A percentile compares a stretch with the other conserved stretches of the same genome.
phyloP scores from a whole-genome alignment of 108 stramenopile genomes.

The Nitzschia inconspicua region DNA sequence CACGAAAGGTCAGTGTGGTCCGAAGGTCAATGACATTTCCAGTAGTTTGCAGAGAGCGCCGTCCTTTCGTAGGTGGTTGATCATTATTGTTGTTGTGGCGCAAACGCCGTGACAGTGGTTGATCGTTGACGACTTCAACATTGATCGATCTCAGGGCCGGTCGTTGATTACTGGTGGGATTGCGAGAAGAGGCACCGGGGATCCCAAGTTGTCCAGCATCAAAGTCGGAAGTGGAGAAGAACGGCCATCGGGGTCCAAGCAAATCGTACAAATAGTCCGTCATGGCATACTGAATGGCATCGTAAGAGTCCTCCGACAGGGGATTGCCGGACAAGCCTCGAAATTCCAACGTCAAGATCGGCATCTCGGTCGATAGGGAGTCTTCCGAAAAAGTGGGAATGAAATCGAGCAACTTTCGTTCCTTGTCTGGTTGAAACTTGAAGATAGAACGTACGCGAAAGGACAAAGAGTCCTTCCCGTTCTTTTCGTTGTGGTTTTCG shows the following conservation, averaged over 20 bases:
- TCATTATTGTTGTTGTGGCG: not conserved
- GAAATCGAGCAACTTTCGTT: no score
- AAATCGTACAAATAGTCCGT: not conserved
- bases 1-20: not conserved
- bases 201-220: no score
- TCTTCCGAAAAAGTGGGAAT: slow-evolving; percentile 1
- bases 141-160: not conserved
- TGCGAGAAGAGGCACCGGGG: not conserved
- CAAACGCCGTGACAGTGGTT: not conserved
- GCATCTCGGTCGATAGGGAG: not conserved
- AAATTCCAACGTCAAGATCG: not conserved
- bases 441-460: no score
- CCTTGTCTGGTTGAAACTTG: no score
- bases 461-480: no score
- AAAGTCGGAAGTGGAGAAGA: no score
- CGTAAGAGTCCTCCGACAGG: not conserved
- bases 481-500: no score
- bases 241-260: no score
- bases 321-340: not conserved
- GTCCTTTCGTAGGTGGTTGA: not conserved
- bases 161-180: not conserved
- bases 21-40: not conserved
- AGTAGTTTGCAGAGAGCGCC: not conserved
- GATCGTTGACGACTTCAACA: not conserved
- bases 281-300: not conserved